Percentiles rank a stretch among this genome's conserved stretches.
Evolutionary conservation across 1,139 yeast genomes (phyloP).

Genomic region (Debaryomyces nepalensis): DNA sequence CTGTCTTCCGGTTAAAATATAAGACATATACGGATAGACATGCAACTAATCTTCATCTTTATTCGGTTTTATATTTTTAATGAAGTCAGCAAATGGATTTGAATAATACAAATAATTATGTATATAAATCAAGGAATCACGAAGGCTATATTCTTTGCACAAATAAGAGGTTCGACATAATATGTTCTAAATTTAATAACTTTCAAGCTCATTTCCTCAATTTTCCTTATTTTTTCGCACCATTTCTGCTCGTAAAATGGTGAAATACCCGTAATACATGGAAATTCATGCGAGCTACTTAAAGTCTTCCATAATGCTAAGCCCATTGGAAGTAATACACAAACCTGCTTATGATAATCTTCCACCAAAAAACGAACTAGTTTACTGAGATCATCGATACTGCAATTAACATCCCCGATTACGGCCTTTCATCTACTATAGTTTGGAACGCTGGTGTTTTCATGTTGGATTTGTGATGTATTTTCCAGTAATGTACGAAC

Average conservation of each 20-base stretch:
- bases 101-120: conserved; percentile 69
- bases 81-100: conserved; percentile 66
- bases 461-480: background rate
- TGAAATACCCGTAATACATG: too few relatives aligned
- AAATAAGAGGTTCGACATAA: conserved; percentile 65
- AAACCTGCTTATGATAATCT: background rate
- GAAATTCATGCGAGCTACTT: too few relatives aligned
- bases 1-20: conserved; percentile 73
- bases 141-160: conserved; percentile 57
- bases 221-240: too few relatives aligned
- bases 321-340: background rate
- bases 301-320: background rate
- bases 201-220: too few relatives aligned
- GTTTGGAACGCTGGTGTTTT: background rate
- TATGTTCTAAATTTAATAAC: too few relatives aligned
- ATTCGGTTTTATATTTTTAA: conserved; percentile 37
- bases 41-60: conserved; percentile 29
- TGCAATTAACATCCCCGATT: background rate
- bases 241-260: too few relatives aligned
- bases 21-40: conserved; percentile 66
- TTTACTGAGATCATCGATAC: background rate
- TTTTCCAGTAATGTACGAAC: background rate
- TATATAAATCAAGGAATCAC: conserved; percentile 66
- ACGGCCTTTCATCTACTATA: background rate
- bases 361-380: background rate